Evolutionary conservation across 768 basidiomycete genomes (phyloP).

Genomic region (Boletales sp.): DNA sequence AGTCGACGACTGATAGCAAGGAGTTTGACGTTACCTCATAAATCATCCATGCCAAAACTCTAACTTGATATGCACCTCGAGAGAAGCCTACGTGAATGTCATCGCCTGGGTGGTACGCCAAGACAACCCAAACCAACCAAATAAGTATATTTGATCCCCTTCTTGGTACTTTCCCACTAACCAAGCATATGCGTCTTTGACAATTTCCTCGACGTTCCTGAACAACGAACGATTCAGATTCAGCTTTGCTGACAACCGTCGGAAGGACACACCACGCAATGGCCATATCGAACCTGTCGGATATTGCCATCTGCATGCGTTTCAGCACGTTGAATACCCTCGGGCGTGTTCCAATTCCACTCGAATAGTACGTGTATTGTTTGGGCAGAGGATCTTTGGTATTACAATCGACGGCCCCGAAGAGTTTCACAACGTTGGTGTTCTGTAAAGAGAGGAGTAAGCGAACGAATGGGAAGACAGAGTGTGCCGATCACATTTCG

Average conservation of each 20-base stretch:
- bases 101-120: neutral
- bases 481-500: constrained; percentile 4
- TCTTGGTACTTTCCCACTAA: constrained; percentile 23
- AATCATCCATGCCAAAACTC: constrained; percentile 38
- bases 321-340: constrained; percentile 22
- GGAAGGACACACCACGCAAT: constrained; percentile 30
- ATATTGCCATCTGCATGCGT: constrained; percentile 9
- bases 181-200: constrained; percentile 31
- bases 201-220: constrained; percentile 33
- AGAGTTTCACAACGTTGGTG: constrained; percentile 34
- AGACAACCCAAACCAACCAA: constrained; percentile 15
- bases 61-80: constrained; percentile 38
- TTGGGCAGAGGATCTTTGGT: constrained; percentile 9
- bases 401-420: constrained; percentile 20
- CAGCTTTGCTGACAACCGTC: too few species aligned
- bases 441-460: constrained; percentile 22
- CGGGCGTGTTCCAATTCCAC: constrained; percentile 35
- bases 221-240: neutral
- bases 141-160: constrained; percentile 29
- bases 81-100: constrained; percentile 31
- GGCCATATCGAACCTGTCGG: constrained; percentile 29
- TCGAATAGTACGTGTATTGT: constrained; percentile 34
- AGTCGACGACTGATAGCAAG: too few species aligned
- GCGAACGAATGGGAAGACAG: neutral
- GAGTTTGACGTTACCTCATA: constrained; percentile 21